These are phyloP conservation scores for Corylus heterophylla DNA, from an alignment of 306 rosid genomes.

Conservation along the genomic window DNA sequence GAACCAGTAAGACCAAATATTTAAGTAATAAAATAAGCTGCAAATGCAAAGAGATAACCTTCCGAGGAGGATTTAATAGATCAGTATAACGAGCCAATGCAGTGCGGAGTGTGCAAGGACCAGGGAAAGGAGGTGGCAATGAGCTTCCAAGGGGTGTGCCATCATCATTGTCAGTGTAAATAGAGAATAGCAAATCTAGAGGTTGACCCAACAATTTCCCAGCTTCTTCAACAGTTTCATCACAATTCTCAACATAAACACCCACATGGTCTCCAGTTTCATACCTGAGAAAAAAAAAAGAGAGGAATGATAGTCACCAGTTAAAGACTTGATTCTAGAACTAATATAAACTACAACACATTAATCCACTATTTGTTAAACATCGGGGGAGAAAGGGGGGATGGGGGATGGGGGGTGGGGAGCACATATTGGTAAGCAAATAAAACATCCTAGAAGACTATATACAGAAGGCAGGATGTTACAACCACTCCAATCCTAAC, in stretches of 20 bases:
- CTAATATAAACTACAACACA: neutral
- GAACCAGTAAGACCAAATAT: slow-evolving; percentile 8
- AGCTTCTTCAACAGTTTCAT: slow-evolving; percentile 85
- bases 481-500: neutral
- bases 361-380: neutral
- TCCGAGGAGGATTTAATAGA: slow-evolving; percentile 83
- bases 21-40: neutral
- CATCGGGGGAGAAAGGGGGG: neutral
- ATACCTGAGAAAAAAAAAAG: slow-evolving; percentile 55
- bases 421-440: neutral
- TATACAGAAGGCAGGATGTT: neutral
- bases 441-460: neutral
- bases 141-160: slow-evolving; percentile 81
- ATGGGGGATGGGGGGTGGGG: neutral
- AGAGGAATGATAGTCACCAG: slow-evolving; percentile 22
- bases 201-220: slow-evolving; percentile 69
- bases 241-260: slow-evolving; percentile 77
- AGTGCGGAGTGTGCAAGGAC: slow-evolving; percentile 70
- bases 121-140: slow-evolving; percentile 85
- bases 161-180: slow-evolving; percentile 78
- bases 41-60: slow-evolving; percentile 46
- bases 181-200: slow-evolving; percentile 67
- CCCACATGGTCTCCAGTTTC: slow-evolving; percentile 99
- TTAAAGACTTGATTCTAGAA: slow-evolving; percentile 4
- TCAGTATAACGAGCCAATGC: slow-evolving; percentile 86